Evolutionary conservation across 1,139 yeast genomes (phyloP), one percentile per base, ranked within the genome.

Genomic region (Debaryomyces sp.): DNA sequence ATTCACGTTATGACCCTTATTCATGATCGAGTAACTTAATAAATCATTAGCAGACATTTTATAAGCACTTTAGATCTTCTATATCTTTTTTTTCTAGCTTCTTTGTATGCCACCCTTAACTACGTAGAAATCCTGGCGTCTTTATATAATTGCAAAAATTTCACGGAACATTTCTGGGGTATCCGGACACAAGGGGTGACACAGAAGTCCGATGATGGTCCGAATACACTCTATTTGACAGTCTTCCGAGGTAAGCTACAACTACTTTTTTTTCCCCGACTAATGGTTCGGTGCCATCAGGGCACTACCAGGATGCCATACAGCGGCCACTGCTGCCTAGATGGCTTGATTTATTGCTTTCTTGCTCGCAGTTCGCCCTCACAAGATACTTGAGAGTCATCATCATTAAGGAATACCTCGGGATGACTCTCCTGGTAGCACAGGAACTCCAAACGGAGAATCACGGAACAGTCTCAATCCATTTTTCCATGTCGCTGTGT

Each of bases 21-120:
- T 62, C 73, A 69, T 70, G 36, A 71, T 70, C 21, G 75, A 70
- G 50, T 71, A 70, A 47, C 67, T 56, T 55, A 70, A 60, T 53
- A 71, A 63, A 51, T 66, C 70, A 57, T 65, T 66, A 18, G 70
- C 63, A 40, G 63, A 54, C 62, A 64, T 64, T 7, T 18, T 42
- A 26, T 24, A 33, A 36, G n/a, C n/a, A 38, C 22, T 35, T 18
- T 18, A 34, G 37, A 10, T 18, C 12, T n/a, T 22, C 21, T 18
- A 38, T 17, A 26, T 27, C 30, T 12, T 27, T 27, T 27, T n/a
- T 27, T 26, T 24, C 29, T 17, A 18, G 13, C 27, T 27, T 23
- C 21, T 26, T 26, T 40, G 12, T 7, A 13, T 17, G 34, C n/a
- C 34, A 39, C 17, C 12, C 3, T 40, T 17, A 10, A 4, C 23